Base-by-base conservation (phyloP, 768 basidiomycete species). In the Mrakia frigida region DNA sequence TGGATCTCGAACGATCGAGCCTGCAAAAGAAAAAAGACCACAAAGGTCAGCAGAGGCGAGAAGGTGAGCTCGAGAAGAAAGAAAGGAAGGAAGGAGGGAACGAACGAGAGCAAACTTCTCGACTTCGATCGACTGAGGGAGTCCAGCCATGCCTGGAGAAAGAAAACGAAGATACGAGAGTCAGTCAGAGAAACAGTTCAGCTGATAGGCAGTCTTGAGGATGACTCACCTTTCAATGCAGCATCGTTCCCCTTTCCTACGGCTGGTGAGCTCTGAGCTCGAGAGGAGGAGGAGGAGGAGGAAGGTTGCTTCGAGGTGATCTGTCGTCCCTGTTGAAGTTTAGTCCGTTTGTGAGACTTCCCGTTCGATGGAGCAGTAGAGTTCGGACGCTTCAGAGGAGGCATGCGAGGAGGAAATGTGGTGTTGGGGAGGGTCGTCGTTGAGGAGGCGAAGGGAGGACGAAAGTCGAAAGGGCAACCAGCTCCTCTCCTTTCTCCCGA, bases 1-100 rank as follows among this genome's bases (percentile, higher is more conserved):
- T 88, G 85, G 76, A 98, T 94, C 84, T 99, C 96, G 81, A 93
- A 93, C 10, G 89, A 87, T 76, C 94, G 87, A 23, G 92, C 88
- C 93, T 97, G 69, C 28, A 75, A 0, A 28, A 10, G 39, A 9
- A 18, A 11, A 43, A 18, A 13, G n/a, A 18, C 5, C 2, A 74
- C 59, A 16, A 41, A 69, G 31, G 13, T 52, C 39, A 46, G 6
- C 21, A 73, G 52, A 56, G n/a, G 50, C 46, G 46, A 50, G 18
- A 50, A 46, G 70, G 39, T 39, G 65, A 33, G 39, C 74, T 18
- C 43, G 23, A 11, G 9, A 50, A 1, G 25, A 72, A 65, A 70
- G 37, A 31, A 59, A 67, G 13, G 37, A 21, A 69, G 37, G 6
- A 5, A 28, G 53, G 52, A 71, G 0, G 67, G n/a, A 7, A 74